Evolutionary conservation across 2,329 filamentous ascomycete genomes (phyloP), one percentile per base, ranked within the genome.

Genomic region (Leptographium lundbergii): DNA sequence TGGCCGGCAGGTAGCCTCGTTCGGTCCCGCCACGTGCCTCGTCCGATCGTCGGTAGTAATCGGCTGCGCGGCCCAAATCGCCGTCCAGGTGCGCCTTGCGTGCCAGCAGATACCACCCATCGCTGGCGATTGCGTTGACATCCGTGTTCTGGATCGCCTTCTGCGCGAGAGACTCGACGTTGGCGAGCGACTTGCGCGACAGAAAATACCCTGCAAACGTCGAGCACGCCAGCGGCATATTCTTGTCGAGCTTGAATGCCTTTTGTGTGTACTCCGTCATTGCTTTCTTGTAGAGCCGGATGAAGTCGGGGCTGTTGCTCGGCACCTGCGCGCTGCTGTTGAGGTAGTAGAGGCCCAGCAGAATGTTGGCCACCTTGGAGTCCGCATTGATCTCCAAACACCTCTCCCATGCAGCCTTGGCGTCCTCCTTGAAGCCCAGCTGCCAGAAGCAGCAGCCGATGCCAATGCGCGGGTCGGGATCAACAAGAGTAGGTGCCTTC

Each of bases 361-460:
- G 79, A 56, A 95, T 90, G 66, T 95, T 91, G 56, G 91, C 91
- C 62, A 91, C 83, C 73, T 95, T 96, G 25, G 91, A 95, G 27
- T 91, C 81, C 0, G 89, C 85, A 67, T 80, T 84, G 68, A 96
- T 80, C 69, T 95, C 89, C 32, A 96, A 74, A 14, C 87, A 85
- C 63, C 94, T 81, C 69, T 95, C 88, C 94, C 94, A 99, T 14
- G 94, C 92, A 54, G 79, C 76, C 69, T 89, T 92, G 9, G 95
- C 94, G 67, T 96, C 90, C 39, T 95, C 89, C 71, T 95, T 96
- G 76, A 89, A 91, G 13, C 91, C 91, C 32, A 99, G 79, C 71
- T 96, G 89, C 94, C 95, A 99, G 71, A 96, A 87, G 75, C 94
- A 99, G 72, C 90, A 94, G 53, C 94, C 94, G 67, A 99, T 92